Evolutionary conservation across 2,329 filamentous ascomycete species (phyloP).

Genomic region (Cordyceps javanica): DNA sequence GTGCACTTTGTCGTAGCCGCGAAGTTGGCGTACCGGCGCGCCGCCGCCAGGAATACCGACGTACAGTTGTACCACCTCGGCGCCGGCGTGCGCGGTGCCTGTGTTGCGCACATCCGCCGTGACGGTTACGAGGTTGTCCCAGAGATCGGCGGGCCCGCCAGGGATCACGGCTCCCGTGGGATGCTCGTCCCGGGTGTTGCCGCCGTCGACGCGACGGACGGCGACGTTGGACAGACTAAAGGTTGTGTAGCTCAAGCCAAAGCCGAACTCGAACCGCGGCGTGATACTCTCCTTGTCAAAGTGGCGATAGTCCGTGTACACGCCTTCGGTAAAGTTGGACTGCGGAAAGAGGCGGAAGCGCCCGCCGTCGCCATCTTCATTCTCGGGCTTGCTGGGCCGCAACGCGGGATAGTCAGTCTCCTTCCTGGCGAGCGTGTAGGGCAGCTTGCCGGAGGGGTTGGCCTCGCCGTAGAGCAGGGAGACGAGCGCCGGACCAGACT

Average conservation of each 20-base stretch:
- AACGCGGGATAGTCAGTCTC: slow-evolving; percentile 47
- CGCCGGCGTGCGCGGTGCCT: slow-evolving; percentile 32
- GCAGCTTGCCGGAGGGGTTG: slow-evolving; percentile 52
- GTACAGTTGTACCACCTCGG: slow-evolving; percentile 45
- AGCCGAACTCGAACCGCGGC: slow-evolving; percentile 51
- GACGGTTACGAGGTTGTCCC: slow-evolving; percentile 38
- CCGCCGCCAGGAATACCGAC: slow-evolving; percentile 45
- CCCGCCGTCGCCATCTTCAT: slow-evolving; percentile 27
- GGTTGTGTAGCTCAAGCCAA: slow-evolving; percentile 49
- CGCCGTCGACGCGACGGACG: slow-evolving; percentile 25
- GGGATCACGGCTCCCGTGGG: slow-evolving; percentile 33
- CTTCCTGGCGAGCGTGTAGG: slow-evolving; percentile 50
- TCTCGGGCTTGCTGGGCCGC: slow-evolving; percentile 34
- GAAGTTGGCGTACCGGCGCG: slow-evolving; percentile 54
- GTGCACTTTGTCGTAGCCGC: slow-evolving; percentile 58
- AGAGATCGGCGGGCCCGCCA: slow-evolving; percentile 42
- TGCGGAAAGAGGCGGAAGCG: slow-evolving; percentile 46
- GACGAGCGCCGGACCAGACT: slow-evolving; percentile 50
- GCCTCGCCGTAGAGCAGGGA: slow-evolving; percentile 51
- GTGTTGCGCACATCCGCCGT: slow-evolving; percentile 36
- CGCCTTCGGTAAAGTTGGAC: slow-evolving; percentile 45
- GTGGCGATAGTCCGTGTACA: slow-evolving; percentile 49
- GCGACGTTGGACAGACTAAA: slow-evolving; percentile 42
- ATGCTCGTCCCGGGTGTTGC: slow-evolving; percentile 24
- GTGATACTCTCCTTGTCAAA: slow-evolving; percentile 43